phyloP scores from a whole-genome alignment of 78 protist species.

The Dictyostelium brefeldianum region DNA sequence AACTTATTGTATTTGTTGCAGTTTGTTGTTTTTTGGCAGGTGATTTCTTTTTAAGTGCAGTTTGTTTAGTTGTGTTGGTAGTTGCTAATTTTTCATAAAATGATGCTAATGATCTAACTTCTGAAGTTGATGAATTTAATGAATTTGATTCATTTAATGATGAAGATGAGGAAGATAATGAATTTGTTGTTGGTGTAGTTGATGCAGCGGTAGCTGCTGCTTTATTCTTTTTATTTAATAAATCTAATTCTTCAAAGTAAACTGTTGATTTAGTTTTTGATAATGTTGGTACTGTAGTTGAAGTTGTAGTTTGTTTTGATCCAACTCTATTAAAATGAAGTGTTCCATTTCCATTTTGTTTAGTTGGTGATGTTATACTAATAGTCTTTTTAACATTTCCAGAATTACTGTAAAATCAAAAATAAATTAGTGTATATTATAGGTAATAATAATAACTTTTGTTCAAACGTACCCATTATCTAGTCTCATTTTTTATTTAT shows the following conservation, averaged over 20 bases:
- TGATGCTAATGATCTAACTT: slow-evolving; percentile 55
- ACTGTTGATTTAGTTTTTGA: not conserved
- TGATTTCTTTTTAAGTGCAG: slow-evolving; percentile 14
- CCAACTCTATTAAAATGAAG: not conserved
- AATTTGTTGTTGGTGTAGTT: not conserved
- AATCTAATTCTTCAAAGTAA: slow-evolving; percentile 9
- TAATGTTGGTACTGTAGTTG: not conserved
- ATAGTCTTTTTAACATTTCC: slow-evolving; percentile 19
- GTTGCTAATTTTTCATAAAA: slow-evolving; percentile 42
- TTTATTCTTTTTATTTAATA: slow-evolving; percentile 11
- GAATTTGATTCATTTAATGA: not conserved
- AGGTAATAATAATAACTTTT: no score
- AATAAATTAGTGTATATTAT: no score
- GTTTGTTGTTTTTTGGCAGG: not conserved
- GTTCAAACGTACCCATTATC: no score
- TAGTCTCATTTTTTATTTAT: no score
- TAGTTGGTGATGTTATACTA: not conserved
- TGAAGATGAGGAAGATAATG: no score
- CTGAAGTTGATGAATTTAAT: not conserved
- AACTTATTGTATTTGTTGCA: slow-evolving; percentile 4
- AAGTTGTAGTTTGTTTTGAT: not conserved
- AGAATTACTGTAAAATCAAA: not conserved
- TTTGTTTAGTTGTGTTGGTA: not conserved
- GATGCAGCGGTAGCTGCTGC: not conserved
- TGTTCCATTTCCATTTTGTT: not conserved